A percentile compares a stretch with the other conserved stretches of the same genome.
Evolutionary conservation across 352 stramenopile species (phyloP).

Genomic region (Phytophthora colocasiae): DNA sequence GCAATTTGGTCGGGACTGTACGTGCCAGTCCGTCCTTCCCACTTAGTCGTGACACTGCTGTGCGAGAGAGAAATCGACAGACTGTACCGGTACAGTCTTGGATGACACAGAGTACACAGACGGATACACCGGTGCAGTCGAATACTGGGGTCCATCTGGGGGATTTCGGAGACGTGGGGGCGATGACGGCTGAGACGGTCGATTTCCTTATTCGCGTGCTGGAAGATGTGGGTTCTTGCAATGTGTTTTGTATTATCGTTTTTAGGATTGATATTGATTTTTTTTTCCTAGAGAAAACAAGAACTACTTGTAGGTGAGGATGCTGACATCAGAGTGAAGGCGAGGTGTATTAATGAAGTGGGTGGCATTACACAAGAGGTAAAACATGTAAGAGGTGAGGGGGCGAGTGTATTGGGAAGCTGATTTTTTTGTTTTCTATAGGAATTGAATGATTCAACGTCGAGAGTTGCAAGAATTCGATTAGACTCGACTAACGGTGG

Average conservation of each 20-base stretch:
- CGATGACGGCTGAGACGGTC: conserved; percentile 71
- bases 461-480: conserved; percentile 11
- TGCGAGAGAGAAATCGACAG: conserved; percentile 2
- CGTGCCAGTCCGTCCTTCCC: conserved; percentile 47
- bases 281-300: conserved; percentile 44
- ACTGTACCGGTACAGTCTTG: conserved; percentile 10
- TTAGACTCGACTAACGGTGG: conserved; percentile 14
- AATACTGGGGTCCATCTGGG: conserved; percentile 34
- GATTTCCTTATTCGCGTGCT: conserved; percentile 74
- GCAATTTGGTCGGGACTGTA: conserved; percentile 49
- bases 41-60: conserved; percentile 14
- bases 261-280: background rate
- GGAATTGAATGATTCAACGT: background rate
- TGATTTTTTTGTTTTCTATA: conserved; percentile 8
- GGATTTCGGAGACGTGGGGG: conserved; percentile 49
- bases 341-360: background rate
- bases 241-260: background rate
- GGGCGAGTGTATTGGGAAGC: background rate
- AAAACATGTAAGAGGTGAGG: background rate
- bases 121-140: background rate
- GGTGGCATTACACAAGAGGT: conserved; percentile 16
- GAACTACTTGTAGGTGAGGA: conserved; percentile 43
- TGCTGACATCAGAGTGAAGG: background rate
- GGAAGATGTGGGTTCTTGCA: conserved; percentile 51
- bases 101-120: conserved; percentile 40